Percentiles rank a stretch among this genome's conserved stretches.
Evolutionary conservation across 2,329 filamentous ascomycete species (phyloP).

Genomic region (Ophiosphaerella herpotricha): DNA sequence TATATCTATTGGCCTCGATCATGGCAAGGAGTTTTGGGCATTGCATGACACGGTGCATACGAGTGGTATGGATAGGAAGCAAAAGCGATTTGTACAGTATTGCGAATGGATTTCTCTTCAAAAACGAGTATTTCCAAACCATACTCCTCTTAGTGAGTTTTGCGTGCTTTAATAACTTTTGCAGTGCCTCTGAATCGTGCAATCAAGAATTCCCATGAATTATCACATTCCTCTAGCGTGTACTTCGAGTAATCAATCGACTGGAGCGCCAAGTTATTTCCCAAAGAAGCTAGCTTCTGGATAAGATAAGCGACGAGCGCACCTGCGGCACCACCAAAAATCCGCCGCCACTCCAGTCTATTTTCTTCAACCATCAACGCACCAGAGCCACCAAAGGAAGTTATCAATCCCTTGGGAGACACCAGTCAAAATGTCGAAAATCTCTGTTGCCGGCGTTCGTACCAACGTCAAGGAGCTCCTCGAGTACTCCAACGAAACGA

Average conservation of each 20-base stretch:
- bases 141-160: not conserved
- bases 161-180: too few species aligned
- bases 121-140: conserved; percentile 9
- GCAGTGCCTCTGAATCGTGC: too few species aligned
- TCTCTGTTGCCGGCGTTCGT: conserved; percentile 92
- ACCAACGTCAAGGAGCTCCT: conserved; percentile 91
- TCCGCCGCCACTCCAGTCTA: conserved; percentile 13
- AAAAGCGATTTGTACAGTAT: conserved; percentile 36
- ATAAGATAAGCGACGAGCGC: conserved; percentile 16
- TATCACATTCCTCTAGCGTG: too few species aligned
- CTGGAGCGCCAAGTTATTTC: not conserved
- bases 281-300: conserved; percentile 18
- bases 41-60: conserved; percentile 30
- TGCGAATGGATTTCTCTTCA: conserved; percentile 11
- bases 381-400: conserved; percentile 47
- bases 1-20: conserved; percentile 24
- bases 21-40: conserved; percentile 37
- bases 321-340: conserved; percentile 18
- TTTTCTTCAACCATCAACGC: conserved; percentile 36
- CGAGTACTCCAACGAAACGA: conserved; percentile 91
- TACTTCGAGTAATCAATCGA: not conserved
- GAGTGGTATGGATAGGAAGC: conserved; percentile 13
- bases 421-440: conserved; percentile 72
- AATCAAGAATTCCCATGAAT: too few species aligned
- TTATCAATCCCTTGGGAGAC: conserved; percentile 55